Evolutionary conservation across 1,284 basidiomycete species (phyloP), one percentile per base, ranked within the genome.

Genomic region (Cyathus olla): DNA sequence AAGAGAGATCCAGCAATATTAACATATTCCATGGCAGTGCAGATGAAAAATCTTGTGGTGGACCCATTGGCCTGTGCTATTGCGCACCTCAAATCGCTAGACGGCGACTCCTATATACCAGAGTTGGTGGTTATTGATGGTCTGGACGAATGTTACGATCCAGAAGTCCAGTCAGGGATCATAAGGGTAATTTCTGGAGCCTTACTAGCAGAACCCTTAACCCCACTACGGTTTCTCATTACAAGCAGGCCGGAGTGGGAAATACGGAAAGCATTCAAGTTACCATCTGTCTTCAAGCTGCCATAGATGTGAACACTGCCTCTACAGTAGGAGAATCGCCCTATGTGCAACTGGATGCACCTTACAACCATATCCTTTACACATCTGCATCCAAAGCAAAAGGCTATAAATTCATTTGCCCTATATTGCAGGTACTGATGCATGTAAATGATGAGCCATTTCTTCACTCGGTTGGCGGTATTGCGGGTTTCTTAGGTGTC

Each of bases 331-430:
- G 66, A 35, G 28, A 54, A 22, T 56, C 57, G 2, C 59, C 64
- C 10, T 56, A 61, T 29, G 56, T 49, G 8, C 59, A 66, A 37
- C 37, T 66, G 15, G 64, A 66, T 44, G 21, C 21, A 8, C 49
- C 63, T 15, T 66, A 66, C 28, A 57, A 29, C n/a, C 59, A 66
- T 46, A 66, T 66, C 48, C 52, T 66, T 15, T 56, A 55, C 15
- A 48, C 56, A 3, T 40, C 60, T 22, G 24, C 26, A 2, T 28
- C 61, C 52, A 24, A 56, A 19, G 35, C 27, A 37, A 48, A 49
- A 56, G 56, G 55, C 9, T 19, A 54, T 3, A 55, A 58, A 4
- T 42, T 56, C 22, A 61, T 46, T 29, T 60, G 17, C 49, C 55
- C 21, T 65, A 56, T 11, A 39, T 64, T 27, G 10, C 4, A 10